phyloP scores from a whole-genome alignment of 176 grass and related monocot species.

The Elaeis guineensis region DNA sequence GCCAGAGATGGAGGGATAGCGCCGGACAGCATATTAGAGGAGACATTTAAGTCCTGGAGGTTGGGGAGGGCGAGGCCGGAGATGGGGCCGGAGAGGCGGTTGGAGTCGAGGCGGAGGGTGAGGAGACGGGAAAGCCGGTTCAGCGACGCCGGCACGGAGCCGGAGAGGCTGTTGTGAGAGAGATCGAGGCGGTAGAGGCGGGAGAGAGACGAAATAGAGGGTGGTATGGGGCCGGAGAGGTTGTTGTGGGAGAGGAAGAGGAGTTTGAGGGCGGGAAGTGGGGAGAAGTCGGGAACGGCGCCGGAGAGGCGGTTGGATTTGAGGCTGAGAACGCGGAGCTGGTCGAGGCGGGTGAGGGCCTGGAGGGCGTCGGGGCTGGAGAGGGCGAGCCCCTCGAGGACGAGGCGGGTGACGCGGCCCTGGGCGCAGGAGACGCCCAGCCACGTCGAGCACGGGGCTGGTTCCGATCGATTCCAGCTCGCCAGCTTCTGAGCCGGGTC shows the following conservation, averaged over 20 bases:
- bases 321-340: conserved; percentile 78
- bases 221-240: conserved; percentile 48
- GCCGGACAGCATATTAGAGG: conserved; percentile 55
- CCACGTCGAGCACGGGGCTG: conserved; percentile 61
- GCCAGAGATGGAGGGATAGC: conserved; percentile 42
- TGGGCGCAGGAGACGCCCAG: conserved; percentile 52
- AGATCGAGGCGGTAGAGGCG: conserved; percentile 81
- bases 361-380: conserved; percentile 37
- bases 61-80: conserved; percentile 40
- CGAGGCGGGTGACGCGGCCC: conserved; percentile 68
- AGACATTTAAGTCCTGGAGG: conserved; percentile 71
- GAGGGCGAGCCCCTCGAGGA: conserved; percentile 58
- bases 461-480: conserved; percentile 52
- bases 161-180: conserved; percentile 33
- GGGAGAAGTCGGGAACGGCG: conserved; percentile 64
- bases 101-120: conserved; percentile 71
- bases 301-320: conserved; percentile 59
- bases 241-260: conserved; percentile 67
- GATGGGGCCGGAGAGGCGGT: conserved; percentile 44
- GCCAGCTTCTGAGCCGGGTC: conserved; percentile 30
- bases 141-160: conserved; percentile 36
- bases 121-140: conserved; percentile 45
- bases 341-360: conserved; percentile 38
- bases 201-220: conserved; percentile 36
- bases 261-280: conserved; percentile 60